Conservation (phyloP, 2,329 filamentous ascomycete genomes). For the Aureobasidium sp. region DNA sequence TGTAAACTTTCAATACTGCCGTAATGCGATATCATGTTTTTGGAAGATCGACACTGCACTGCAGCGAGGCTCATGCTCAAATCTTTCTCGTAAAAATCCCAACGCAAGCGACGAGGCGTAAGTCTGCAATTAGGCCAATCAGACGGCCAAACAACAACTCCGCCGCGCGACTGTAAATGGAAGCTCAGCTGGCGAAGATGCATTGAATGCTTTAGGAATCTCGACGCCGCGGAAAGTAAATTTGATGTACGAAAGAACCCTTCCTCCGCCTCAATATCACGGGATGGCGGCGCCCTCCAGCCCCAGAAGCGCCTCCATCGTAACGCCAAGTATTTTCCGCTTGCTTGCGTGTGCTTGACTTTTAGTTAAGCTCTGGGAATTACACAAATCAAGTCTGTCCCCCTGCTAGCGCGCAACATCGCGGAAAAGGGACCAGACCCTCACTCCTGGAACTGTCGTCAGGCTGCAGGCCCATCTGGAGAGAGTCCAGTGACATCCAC, state of each 20-base stretch:
- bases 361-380: neutral
- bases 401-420: neutral
- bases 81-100: too few species aligned
- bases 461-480: neutral
- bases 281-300: neutral
- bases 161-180: too few species aligned
- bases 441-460: neutral
- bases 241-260: neutral
- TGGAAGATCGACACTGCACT: too few species aligned
- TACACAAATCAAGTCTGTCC: neutral
- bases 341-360: conserved; percentile 5
- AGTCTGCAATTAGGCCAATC: too few species aligned
- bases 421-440: neutral
- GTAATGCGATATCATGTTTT: too few species aligned
- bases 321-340: neutral
- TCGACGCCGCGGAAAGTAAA: neutral
- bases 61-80: too few species aligned
- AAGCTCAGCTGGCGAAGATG: neutral
- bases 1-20: too few species aligned
- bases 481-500: neutral
- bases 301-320: neutral
- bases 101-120: too few species aligned
- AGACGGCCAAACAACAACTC: too few species aligned
- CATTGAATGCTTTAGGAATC: neutral
- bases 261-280: too few species aligned